Percentiles rank a stretch among this genome's conserved stretches.
Conservation (phyloP, 768 basidiomycete genomes). For the Lactarius hengduanensis region DNA sequence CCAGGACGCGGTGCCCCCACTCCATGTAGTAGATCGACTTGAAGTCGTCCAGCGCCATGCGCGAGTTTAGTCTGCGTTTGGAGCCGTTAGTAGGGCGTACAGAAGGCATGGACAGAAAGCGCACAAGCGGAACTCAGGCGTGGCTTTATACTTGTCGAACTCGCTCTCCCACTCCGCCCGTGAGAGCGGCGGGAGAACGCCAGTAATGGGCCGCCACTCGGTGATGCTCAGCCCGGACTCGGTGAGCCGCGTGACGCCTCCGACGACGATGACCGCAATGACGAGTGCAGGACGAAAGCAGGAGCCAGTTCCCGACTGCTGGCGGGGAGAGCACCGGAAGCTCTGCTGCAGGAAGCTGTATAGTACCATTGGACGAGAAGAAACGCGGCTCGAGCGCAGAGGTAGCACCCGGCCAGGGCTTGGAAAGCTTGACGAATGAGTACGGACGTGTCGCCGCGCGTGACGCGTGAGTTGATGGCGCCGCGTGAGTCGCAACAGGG, state of each 20-base stretch:
- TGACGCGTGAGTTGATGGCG: background rate
- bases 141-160: slow-evolving; percentile 91
- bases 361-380: slow-evolving; percentile 40
- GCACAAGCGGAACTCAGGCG: slow-evolving; percentile 94
- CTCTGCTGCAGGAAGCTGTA: slow-evolving; percentile 26
- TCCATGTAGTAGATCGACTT: slow-evolving; percentile 98
- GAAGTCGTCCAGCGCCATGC: slow-evolving; percentile 85
- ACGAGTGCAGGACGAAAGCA: slow-evolving; percentile 85
- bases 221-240: slow-evolving; percentile 98
- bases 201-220: slow-evolving; percentile 94
- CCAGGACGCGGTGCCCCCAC: slow-evolving; percentile 94
- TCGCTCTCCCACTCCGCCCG: slow-evolving; percentile 78
- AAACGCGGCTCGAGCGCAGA: slow-evolving; percentile 37
- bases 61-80: slow-evolving; percentile 72
- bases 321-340: slow-evolving; percentile 63
- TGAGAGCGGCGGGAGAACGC: slow-evolving; percentile 82
- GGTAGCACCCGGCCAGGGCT: slow-evolving; percentile 11
- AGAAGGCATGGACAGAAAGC: slow-evolving; percentile 35
- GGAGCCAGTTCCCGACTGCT: slow-evolving; percentile 79
- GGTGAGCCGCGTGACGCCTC: slow-evolving; percentile 93
- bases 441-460: background rate
- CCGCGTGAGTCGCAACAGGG: no score
- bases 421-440: slow-evolving; percentile 7
- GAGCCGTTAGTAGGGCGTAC: background rate
- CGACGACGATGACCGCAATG: slow-evolving; percentile 91